Base-by-base conservation (phyloP, 805 yeast species). In the Suhomyces tanzawaensis region DNA sequence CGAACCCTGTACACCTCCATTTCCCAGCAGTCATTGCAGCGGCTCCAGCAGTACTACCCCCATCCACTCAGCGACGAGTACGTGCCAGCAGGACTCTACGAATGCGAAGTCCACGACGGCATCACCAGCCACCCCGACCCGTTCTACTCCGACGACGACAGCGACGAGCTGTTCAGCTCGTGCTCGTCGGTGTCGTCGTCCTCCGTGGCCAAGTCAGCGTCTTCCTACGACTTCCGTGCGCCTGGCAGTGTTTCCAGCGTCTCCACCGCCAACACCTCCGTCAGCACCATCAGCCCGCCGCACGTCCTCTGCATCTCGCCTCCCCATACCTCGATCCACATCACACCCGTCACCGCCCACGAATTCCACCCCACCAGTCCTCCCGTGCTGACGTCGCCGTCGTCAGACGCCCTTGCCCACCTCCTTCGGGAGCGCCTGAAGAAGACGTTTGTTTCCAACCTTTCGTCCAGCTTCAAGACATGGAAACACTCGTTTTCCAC, bases 51-150 rank as follows among this genome's bases (percentile, higher is more conserved):
- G 24, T 29, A 39, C 29, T 21, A 19, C 24, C 18, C 32, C 21
- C 34, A 34, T 19, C 32, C 45, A 12, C 21, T 36, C 14, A 29
- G 37, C 35, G 36, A 39, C 34, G 40, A 39, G 24, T 39, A 39
- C 22, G 42, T 39, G 9, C 38, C 38, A 3, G 11, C 25, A 4
- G 12, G 12, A 12, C 14, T 19, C 19, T 29, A 24, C 15, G 26
- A 37, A 19, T n/a, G 27, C 13, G 38, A 34, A 12, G 29, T 29
- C 18, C 29, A 23, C 18, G 37, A 34, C 14, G 38, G 28, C 21
- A 16, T 33, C 29, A 29, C 19, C n/a, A 16, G 19, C 1, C 13
- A 21, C 5, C 29, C 15, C 7, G 36, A 33, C 23, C n/a, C 36
- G n/a, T 33, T 33, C 29, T 33, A 33, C 23, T 33, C 36, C 7